Percentiles rank a stretch among this genome's conserved stretches.
Evolutionary conservation across 768 basidiomycete genomes (phyloP).

Genomic region (Sarcodon aspratus): DNA sequence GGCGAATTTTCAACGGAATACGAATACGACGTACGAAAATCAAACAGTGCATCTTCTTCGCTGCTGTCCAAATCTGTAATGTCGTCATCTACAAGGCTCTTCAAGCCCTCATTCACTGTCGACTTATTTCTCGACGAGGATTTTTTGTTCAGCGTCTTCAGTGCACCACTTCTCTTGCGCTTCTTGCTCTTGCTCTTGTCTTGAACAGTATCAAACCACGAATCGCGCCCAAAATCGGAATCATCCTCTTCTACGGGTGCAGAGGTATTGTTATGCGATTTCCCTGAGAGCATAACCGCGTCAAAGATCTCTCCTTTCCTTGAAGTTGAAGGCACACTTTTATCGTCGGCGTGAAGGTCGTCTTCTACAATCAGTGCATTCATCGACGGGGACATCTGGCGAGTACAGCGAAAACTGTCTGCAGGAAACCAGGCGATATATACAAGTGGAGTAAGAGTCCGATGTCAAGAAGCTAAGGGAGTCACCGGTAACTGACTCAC

Average conservation of each 20-base stretch:
- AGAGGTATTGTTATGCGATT: not conserved
- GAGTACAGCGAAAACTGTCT: too few relatives aligned
- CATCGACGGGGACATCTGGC: too few relatives aligned
- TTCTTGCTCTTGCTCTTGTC: not conserved
- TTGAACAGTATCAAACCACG: not conserved
- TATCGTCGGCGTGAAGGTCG: too few relatives aligned
- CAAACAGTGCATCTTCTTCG: not conserved
- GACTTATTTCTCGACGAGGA: not conserved
- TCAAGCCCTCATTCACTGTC: not conserved
- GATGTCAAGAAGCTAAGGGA: too few relatives aligned
- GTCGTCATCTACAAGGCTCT: not conserved
- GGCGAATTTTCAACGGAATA: too few relatives aligned
- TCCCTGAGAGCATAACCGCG: too few relatives aligned
- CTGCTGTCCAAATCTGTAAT: not conserved
- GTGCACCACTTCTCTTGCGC: not conserved
- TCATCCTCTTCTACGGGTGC: not conserved
- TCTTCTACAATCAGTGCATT: too few relatives aligned
- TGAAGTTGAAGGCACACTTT: too few relatives aligned
- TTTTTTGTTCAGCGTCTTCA: not conserved
- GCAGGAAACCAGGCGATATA: too few relatives aligned
- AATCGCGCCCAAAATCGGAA: not conserved
- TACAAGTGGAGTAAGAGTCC: too few relatives aligned
- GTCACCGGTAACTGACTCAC: too few relatives aligned
- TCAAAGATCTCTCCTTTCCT: too few relatives aligned
- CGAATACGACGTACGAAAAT: not conserved